A percentile compares a stretch with the other conserved stretches of the same genome.
phyloP scores from a whole-genome alignment of 208 protist species.

The Crithidia brevicula region DNA sequence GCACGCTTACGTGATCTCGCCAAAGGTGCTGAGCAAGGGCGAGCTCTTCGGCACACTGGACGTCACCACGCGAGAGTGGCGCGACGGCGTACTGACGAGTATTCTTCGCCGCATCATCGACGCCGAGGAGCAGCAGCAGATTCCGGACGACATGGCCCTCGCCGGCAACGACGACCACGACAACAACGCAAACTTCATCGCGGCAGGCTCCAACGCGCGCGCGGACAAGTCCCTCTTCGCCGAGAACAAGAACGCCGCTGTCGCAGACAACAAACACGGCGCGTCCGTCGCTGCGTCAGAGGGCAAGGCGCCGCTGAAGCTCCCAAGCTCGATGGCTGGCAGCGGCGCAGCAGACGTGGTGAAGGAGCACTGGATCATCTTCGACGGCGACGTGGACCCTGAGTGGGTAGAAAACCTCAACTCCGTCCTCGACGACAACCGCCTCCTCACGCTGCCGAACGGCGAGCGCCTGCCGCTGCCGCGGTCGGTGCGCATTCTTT shows the following conservation, averaged over 20 bases:
- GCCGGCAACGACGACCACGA: conserved; percentile 16
- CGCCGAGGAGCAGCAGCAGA: conserved; percentile 69
- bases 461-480: conserved; percentile 98
- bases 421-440: conserved; percentile 99
- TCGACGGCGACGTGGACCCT: conserved; percentile 99
- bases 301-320: neutral
- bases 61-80: conserved; percentile 99
- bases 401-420: conserved; percentile 99
- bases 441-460: conserved; percentile 99
- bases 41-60: conserved; percentile 99
- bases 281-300: neutral
- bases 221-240: neutral
- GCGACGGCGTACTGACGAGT: conserved; percentile 99
- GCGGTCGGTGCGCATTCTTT: conserved; percentile 97
- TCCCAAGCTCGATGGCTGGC: neutral
- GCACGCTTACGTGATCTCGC: conserved; percentile 97
- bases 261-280: conserved; percentile 5
- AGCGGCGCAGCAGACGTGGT: neutral
- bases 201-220: neutral
- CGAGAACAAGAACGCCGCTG: neutral
- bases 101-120: conserved; percentile 97
- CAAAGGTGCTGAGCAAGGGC: conserved; percentile 98
- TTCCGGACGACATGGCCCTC: conserved; percentile 42
- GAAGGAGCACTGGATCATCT: conserved; percentile 98
- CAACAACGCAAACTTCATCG: neutral